phyloP scores from a whole-genome alignment of 2,329 filamentous ascomycete genomes.

The Rhinocladiella mackenziei region DNA sequence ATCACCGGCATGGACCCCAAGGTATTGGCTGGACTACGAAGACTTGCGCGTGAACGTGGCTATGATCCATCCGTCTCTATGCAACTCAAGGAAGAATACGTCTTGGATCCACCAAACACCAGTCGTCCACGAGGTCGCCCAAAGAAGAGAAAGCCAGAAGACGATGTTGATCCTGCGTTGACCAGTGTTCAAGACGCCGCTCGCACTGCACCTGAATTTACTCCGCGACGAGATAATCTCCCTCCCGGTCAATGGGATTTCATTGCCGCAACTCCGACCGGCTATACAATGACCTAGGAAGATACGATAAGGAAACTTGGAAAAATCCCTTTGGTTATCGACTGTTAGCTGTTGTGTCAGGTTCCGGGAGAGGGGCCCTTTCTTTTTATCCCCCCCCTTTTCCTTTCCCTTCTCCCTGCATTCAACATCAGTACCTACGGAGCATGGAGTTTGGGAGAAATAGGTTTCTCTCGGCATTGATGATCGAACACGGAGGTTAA shows the following conservation, averaged over 20 bases:
- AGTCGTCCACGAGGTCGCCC: conserved; percentile 28
- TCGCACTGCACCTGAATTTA: conserved; percentile 14
- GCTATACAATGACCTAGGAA: conserved; percentile 26
- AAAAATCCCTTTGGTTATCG: too few species aligned
- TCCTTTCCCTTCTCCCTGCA: too few species aligned
- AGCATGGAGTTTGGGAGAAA: too few species aligned
- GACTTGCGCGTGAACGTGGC: conserved; percentile 29
- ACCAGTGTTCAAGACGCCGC: conserved; percentile 16
- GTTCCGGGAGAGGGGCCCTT: too few species aligned
- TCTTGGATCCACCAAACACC: conserved; percentile 29
- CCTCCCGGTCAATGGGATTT: conserved; percentile 32
- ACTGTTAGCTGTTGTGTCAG: too few species aligned
- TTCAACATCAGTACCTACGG: too few species aligned
- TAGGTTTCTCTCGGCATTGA: too few species aligned
- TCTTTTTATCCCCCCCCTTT: too few species aligned
- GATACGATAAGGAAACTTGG: too few species aligned
- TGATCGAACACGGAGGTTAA: too few species aligned
- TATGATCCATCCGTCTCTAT: conserved; percentile 29
- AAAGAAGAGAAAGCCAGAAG: conserved; percentile 30
- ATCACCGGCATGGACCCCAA: conserved; percentile 31
- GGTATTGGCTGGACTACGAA: conserved; percentile 26
- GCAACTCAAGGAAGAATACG: conserved; percentile 31
- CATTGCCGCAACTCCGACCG: conserved; percentile 22
- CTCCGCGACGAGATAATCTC: conserved; percentile 21
- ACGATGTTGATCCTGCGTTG: conserved; percentile 34